These are phyloP conservation scores for Leishmania lainsoni DNA, from an alignment of 208 protist genomes.

Conservation along the genomic window DNA sequence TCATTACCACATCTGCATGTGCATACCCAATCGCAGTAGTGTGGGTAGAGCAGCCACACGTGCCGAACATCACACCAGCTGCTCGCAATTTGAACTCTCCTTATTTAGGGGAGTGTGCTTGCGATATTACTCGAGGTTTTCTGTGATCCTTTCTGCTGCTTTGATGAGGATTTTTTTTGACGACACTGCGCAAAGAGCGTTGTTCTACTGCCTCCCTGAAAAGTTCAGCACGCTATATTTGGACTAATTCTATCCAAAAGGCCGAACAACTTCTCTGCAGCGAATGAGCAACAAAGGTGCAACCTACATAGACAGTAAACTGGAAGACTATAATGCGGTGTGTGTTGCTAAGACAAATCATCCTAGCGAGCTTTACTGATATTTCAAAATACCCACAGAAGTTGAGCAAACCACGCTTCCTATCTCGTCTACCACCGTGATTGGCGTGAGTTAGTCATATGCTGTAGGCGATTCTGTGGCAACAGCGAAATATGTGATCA, in stretches of 20 bases:
- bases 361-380: conserved; percentile 56
- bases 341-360: conserved; percentile 75
- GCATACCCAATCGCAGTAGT: conserved; percentile 38
- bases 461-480: conserved; percentile 33
- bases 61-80: conserved; percentile 28
- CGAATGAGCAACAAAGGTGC: conserved; percentile 47
- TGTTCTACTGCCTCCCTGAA: conserved; percentile 65
- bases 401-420: conserved; percentile 34
- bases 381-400: conserved; percentile 64
- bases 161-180: conserved; percentile 63
- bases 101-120: conserved; percentile 77
- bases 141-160: conserved; percentile 83
- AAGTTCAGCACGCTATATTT: conserved; percentile 48
- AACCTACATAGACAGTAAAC: conserved; percentile 46
- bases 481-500: conserved; percentile 30
- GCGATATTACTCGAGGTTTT: conserved; percentile 63
- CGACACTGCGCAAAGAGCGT: conserved; percentile 28
- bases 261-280: conserved; percentile 37
- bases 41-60: conserved; percentile 47
- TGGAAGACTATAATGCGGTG: conserved; percentile 35
- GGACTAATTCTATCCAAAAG: conserved; percentile 55
- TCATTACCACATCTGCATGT: conserved; percentile 6
- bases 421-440: neutral
- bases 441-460: conserved; percentile 14
- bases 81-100: conserved; percentile 71